Evolutionary conservation across 2,329 filamentous ascomycete genomes (phyloP).

Genomic region (Fonsecaea nubica): DNA sequence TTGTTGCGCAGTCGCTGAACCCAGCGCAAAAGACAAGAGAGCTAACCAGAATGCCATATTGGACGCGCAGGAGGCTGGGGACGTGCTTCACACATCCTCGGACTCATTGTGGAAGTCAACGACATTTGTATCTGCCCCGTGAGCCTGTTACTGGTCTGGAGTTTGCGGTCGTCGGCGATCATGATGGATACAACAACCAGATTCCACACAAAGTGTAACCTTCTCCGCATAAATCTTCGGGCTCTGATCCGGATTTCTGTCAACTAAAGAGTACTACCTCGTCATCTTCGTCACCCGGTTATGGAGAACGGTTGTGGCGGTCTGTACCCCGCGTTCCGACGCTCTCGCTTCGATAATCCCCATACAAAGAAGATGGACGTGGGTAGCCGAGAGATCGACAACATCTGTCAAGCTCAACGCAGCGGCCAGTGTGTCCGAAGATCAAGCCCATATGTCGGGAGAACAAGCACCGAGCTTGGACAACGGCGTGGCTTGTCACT

Average conservation of each 20-base stretch:
- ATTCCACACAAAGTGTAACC: conserved; percentile 2
- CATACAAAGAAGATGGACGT: not conserved
- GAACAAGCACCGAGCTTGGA: not conserved
- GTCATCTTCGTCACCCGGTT: not conserved
- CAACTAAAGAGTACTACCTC: not conserved
- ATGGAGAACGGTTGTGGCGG: not conserved
- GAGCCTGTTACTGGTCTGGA: not conserved
- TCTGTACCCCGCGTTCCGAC: not conserved
- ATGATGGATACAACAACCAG: not conserved
- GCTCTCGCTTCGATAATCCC: not conserved
- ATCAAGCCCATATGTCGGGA: not conserved
- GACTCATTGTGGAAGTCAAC: not conserved
- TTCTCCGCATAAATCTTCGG: not conserved
- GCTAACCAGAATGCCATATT: conserved; percentile 9
- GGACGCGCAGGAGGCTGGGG: not conserved
- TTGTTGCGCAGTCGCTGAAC: conserved; percentile 36
- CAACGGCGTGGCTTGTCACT: not conserved
- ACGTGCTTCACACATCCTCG: not conserved
- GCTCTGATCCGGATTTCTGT: not conserved
- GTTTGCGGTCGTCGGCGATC: not conserved
- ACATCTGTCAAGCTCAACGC: not conserved
- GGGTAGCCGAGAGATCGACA: not conserved
- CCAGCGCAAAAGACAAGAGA: not conserved
- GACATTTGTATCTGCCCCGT: not conserved
- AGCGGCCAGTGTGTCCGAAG: not conserved